Base-by-base conservation (phyloP, 192 early-diverging fungal genomes). In the Gaertneriomyces semiglobifer region DNA sequence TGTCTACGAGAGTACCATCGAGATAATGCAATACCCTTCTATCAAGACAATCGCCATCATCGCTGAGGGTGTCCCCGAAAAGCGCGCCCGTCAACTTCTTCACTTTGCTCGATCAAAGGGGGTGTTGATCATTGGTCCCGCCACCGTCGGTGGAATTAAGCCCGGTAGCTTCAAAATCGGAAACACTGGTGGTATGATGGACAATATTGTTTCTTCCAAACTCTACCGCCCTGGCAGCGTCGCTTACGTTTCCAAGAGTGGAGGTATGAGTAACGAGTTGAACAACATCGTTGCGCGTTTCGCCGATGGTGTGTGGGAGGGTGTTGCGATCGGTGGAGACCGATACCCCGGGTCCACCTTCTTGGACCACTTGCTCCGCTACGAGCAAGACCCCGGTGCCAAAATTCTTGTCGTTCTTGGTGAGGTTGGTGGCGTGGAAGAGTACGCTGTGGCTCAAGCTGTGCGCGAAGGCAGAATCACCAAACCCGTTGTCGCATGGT, bases 101-200 rank as follows among this genome's bases (percentile, higher is more conserved):
- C 84, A 85, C 76, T 83, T 90, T 74, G 92, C 96, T 69, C 80
- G 88, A 70, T 74, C 82, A 57, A 86, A 86, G 42, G 77, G 85
- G 19, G 90, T 98, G 8, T 78, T 95, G 53, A 86, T 98, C 47
- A 94, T 98, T 72, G 96, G 96, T 54, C 96, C 96, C 41, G 96
- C 96, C 44, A 98, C 96, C 48, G 96, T 98, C 51, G 96, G 96
- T 76, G 96, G 96, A 62, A 98, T 98, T 81, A 98, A 95, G 84
- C 93, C 96, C 44, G 96, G 96, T 0, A 96, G 94, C 81, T 98
- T 95, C 89, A 98, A 98, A 89, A 96, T 98, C 71, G 96, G 96
- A 69, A 96, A 96, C 88, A 98, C 96, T 53, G 96, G 96, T 75
- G 96, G 96, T 65, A 98, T 98, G 96, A 98, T 98, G 96, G 96